Evolutionary conservation across 176 grass and related monocot genomes (phyloP), one percentile per base, ranked within the genome.

Genomic region (Paspalum notatum): DNA sequence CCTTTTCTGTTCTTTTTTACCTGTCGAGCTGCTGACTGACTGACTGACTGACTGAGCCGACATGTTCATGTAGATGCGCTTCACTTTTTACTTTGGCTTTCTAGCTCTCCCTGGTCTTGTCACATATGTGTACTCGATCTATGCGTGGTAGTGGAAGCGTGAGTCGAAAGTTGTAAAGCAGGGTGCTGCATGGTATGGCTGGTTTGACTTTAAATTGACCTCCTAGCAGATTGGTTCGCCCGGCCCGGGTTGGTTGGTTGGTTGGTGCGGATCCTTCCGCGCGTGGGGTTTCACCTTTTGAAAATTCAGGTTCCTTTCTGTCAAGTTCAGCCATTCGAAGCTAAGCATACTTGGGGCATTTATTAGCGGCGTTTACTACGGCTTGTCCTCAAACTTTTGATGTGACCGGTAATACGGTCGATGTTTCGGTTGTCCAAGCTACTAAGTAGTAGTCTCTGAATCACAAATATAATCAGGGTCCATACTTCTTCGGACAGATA

Each of bases 81-180:
- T 51, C 27, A 48, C 69, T 60, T 80, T 78, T 75, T 13, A 46
- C 13, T 37, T 76, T 75, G 76, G 6, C 45, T 84, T 62, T 74
- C 75, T 32, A 32, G 32, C 32, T 41, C 24, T 78, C 45, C 58
- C 8, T 12, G 62, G 74, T 71, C 79, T 71, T 83, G 18, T 79
- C 77, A 79, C 77, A 66, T 24, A 74, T 44, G 48, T 27, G 15
- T 27, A 27, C 45, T 71, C 45, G 68, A 71, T 21, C 16, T 25
- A 69, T 42, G 43, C 45, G 55, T 32, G 32, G 32, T 84, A 84
- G 82, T 89, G 81, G 62, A 80, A 84, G 62, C 41, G 54, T 69
- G 87, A 67, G 68, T 80, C 21, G 57, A 72, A 85, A 85, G 83
- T 71, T 64, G 81, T 45, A 84, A 75, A 79, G 69, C 21, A 64